A percentile compares a stretch with the other conserved stretches of the same genome.
Evolutionary conservation across 345 rosid genomes (phyloP).

Genomic region (Barbarea vulgaris): DNA sequence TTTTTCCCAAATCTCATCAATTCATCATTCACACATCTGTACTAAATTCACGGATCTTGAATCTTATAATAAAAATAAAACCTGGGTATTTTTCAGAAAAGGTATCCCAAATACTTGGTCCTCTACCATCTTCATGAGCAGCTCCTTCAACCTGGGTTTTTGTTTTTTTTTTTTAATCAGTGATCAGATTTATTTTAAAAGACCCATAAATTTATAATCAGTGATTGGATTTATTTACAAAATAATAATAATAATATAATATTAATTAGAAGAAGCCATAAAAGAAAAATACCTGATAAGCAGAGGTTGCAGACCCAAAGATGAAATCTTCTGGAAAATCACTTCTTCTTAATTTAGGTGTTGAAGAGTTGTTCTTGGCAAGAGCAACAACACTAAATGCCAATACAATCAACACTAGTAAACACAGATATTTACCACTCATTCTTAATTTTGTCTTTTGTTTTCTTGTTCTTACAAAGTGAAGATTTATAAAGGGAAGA

Average conservation of each 20-base stretch:
- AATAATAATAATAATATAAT: not conserved
- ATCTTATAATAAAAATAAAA: slow-evolving; percentile 6
- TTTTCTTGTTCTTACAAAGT: not conserved
- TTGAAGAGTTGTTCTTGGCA: slow-evolving; percentile 25
- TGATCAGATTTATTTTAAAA: not conserved
- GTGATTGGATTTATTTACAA: too few relatives aligned
- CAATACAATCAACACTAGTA: slow-evolving; percentile 24
- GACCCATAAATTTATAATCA: too few relatives aligned
- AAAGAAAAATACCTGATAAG: slow-evolving; percentile 41
- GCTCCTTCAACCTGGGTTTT: slow-evolving; percentile 44
- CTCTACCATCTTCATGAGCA: slow-evolving; percentile 55
- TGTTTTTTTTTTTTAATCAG: not conserved
- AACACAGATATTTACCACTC: slow-evolving; percentile 22
- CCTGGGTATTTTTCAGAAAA: slow-evolving; percentile 44
- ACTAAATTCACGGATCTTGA: slow-evolving; percentile 15
- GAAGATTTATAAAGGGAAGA: slow-evolving; percentile 21
- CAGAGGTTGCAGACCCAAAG: slow-evolving; percentile 48
- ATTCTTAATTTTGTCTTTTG: slow-evolving; percentile 20
- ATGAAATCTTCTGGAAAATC: slow-evolving; percentile 46
- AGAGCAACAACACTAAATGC: slow-evolving; percentile 25
- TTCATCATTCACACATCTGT: not conserved
- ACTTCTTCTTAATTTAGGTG: slow-evolving; percentile 22
- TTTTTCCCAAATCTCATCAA: not conserved
- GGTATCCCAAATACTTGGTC: slow-evolving; percentile 54
- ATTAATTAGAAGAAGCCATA: not conserved